Evolutionary conservation across 2,329 filamentous ascomycete species (phyloP), one percentile per base, ranked within the genome.

Genomic region (Emericellopsis cladophorae): DNA sequence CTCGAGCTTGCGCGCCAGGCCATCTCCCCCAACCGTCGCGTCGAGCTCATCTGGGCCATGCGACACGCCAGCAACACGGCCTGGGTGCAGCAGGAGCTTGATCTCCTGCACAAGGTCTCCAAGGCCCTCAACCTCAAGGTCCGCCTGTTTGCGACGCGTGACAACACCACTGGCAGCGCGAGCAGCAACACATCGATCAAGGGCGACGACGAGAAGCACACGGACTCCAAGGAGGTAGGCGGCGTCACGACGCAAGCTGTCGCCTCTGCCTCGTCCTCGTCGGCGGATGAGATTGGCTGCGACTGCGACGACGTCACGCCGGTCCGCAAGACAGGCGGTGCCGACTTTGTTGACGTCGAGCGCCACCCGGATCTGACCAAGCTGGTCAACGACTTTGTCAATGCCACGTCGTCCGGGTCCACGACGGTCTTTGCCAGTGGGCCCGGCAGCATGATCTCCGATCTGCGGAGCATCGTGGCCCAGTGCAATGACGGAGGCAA

Each of bases 21-120:
- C n/a, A 57, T 77, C 5, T 70, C 54, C 36, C 46, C 56, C 22
- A 57, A 66, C 41, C 60, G 67, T 40, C 67, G 62, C 44, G 53
- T 82, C 2, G 71, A 79, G 49, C 68, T 84, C n/a, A 61, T 82
- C 42, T 84, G 80, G 80, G 70, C 73, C 2, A 64, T 84, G 31
- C 66, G 77, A 12, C 67, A 70, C 33, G 59, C 60, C 7, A 53
- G 56, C 7, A 73, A 83, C 45, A 54, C 74, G 14, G 60, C 65
- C 16, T 84, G 80, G 78, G 60, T 83, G 9, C 56, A 59, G 22
- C 51, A 60, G 6, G 80, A 84, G 52, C 57, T 84, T 10, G 60
- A 67, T 3, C 46, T 64, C 7, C 57, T 82, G 9, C 59, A 58
- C 5, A 59, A 59, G 34, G 45, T 47, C 8, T 48, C 49, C 34